Evolutionary conservation across 164 flowering plant genomes (phyloP), one percentile per base, ranked within the genome.

Genomic region (Berberis thunbergii): DNA sequence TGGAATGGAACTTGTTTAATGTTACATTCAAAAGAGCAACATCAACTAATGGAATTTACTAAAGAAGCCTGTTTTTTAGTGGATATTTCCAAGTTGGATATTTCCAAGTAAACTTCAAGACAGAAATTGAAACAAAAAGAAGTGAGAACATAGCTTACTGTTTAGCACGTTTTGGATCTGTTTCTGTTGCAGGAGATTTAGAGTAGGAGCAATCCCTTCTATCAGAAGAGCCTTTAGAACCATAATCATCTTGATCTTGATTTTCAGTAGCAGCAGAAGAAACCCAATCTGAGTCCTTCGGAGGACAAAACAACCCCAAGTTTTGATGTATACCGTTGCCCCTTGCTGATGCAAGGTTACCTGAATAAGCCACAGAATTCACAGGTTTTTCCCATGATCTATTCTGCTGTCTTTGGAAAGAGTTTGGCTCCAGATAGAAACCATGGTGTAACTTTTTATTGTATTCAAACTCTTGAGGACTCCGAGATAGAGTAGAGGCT

Each of bases 81-180:
- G 26, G n/a, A n/a, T n/a, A n/a, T n/a, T n/a, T n/a, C n/a, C n/a
- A n/a, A n/a, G n/a, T n/a, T 26, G 26, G 26, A 26, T 26, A 26
- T 26, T 26, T 26, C 26, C 26, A 26, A 26, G 26, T 26, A 26
- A 26, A 26, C 26, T 26, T 26, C 26, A 26, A 26, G 26, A 26
- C 26, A 26, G 26, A 26, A 26, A 26, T 41, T 6, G 11, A 57
- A 40, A 57, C 9, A 26, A 41, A 9, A 1, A 41, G 26, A 10
- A 39, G 2, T 41, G 43, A 54, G 41, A 26, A 49, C 49, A 62
- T 1, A 10, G 46, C 90, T 59, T 86, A 93, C 97, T 93, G 97
- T 69, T 88, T 89, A 59, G 94, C 84, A 59, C 87, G 90, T 71
- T 88, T 93, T 57, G 86, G 73, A 57, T 89, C 96, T 40, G 80